Base-by-base conservation (phyloP, 306 rosid genomes). In the Inga leiocalycina region DNA sequence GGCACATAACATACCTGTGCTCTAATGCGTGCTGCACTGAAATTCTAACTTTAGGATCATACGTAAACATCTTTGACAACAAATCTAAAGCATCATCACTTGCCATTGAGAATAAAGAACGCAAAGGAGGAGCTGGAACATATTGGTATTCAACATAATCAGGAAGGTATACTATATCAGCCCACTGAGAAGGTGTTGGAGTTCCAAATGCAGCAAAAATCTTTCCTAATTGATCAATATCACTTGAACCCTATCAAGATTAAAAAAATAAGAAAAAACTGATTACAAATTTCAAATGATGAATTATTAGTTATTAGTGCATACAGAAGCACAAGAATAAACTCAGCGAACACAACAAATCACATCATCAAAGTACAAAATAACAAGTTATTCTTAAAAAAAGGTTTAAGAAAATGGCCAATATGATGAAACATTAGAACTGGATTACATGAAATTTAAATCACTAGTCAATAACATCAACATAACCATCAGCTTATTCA, bases 111-210 rank as follows among this genome's bases (percentile, higher is more conserved):
- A 96, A 96, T 69, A 91, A 84, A 27, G 98, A 89, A 17, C 97
- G 95, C 83, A 92, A 73, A 78, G 95, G 90, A 4, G 97, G 93
- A 52, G 99, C 89, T 80, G 97, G 95, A 87, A 89, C 99, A 43
- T 80, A 89, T 90, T 94, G 98, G 85, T 92, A 96, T 88, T 96
- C 99, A 80, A 96, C 97, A 81, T 94, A 96, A 90, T 96, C 98
- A 61, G 97, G 97, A 77, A 96, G 97, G 79, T 82, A 92, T 49
- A 89, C 82, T 89, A 96, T 90, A 88, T 96, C 99, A 80, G 98
- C 90, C 98, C 99, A 96, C 84, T 94, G 99, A 78, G 97, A 88
- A 87, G 92, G 76, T 62, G 97, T 85, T 66, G 99, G 98, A 76
- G 99, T 94, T 80, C 99, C 98, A 88, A 94, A 92, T 67, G 98